Base-by-base conservation (phyloP, 306 rosid species). In the Vigna nakashimae region DNA sequence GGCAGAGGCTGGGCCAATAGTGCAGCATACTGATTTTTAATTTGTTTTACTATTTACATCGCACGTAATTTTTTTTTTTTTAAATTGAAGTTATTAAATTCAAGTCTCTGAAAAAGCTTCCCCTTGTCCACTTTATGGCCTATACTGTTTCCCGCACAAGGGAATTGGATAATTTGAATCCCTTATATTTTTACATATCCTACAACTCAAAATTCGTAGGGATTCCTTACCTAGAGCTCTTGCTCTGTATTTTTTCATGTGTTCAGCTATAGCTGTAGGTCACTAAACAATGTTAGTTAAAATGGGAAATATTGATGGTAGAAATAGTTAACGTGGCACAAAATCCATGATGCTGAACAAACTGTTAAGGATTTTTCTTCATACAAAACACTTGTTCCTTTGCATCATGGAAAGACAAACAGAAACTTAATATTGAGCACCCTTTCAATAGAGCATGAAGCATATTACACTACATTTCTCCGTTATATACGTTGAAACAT, bases 121-220 rank as follows among this genome's bases (percentile, higher is more conserved):
- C 69, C 16, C 13, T 13, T 66, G 69, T 34, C 58, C 63, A 51
- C 22, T 7, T 56, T 71, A 43, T 43, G 14, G 64, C 71, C 51
- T 32, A 22, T 20, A 26, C 52, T 50, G 43, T 48, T 63, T 32
- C 56, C 6, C 3, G 14, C 24, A 52, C 9, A 17, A 40, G 58
- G 48, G 63, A 26, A 34, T 50, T 76, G 56, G 10, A 69, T 28
- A 30, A 32, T 46, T 28, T 30, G 40, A 58, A 30, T 57, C 15
- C 62, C 70, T 69, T 50, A 45, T 42, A 14, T 58, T 46, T 77
- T 78, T 32, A 32, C 30, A 46, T 51, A 58, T 58, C 51, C 4
- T 70, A 48, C 42, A 16, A 49, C 7, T 24, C 7, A 10, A 73
- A 57, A 55, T 36, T 38, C 13, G 40, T 56, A 38, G 40, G 15